phyloP scores from a whole-genome alignment of 768 basidiomycete species.

The Kwoniella botswanensis region DNA sequence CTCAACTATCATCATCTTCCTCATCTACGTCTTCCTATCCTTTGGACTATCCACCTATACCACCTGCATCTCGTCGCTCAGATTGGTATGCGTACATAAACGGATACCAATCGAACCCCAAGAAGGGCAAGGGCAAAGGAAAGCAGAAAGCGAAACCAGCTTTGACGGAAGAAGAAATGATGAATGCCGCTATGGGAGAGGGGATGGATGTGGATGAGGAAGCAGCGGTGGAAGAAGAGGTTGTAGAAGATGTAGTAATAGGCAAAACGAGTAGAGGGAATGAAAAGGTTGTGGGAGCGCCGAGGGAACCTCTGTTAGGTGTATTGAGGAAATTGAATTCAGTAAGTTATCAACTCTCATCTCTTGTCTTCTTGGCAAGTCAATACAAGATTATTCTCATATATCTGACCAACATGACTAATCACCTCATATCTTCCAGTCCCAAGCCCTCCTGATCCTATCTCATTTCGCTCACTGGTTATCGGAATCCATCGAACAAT shows the following conservation, averaged over 20 bases:
- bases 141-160: constrained; percentile 8
- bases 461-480: constrained; percentile 28
- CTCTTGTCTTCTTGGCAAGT: not conserved
- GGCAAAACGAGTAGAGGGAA: constrained; percentile 27
- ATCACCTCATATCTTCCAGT: not conserved
- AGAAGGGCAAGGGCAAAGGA: constrained; percentile 21
- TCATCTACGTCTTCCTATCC: constrained; percentile 25
- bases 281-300: constrained; percentile 31
- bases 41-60: constrained; percentile 29
- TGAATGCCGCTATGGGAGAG: constrained; percentile 28
- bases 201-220: constrained; percentile 21
- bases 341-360: constrained; percentile 26
- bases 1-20: constrained; percentile 32
- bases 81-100: constrained; percentile 41
- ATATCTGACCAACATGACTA: too few species aligned
- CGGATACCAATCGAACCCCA: constrained; percentile 16
- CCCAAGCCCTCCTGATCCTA: constrained; percentile 18
- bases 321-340: constrained; percentile 32
- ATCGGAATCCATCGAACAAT: constrained; percentile 23
- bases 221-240: constrained; percentile 14
- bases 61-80: constrained; percentile 17
- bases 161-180: constrained; percentile 35
- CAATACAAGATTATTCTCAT: too few species aligned
- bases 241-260: constrained; percentile 26
- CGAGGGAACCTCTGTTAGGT: constrained; percentile 41